These are phyloP conservation scores for Colletotrichum sp. DNA, from an alignment of 2,329 filamentous ascomycete genomes.

Conservation along the genomic window DNA sequence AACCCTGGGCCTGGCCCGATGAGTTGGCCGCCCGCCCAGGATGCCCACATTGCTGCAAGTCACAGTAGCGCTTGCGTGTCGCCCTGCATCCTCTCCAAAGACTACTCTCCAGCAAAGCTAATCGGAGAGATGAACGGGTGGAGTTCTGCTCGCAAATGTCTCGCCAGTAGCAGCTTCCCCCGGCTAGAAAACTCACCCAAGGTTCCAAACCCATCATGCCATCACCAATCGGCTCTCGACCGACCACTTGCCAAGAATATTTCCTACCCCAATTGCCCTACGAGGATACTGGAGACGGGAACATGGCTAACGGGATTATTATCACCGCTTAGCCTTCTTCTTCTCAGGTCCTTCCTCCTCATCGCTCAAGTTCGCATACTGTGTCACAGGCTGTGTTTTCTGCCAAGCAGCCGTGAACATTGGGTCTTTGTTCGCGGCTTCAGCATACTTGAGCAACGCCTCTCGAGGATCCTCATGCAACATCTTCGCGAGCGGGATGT, in stretches of 20 bases:
- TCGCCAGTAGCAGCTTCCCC: not conserved
- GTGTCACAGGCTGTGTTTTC: conserved; percentile 87
- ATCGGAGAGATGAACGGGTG: conserved; percentile 14
- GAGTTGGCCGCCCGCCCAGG: conserved; percentile 8
- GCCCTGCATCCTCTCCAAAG: not conserved
- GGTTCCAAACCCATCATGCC: not conserved
- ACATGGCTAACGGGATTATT: not conserved
- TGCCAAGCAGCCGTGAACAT: conserved; percentile 95
- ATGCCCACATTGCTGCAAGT: conserved; percentile 15
- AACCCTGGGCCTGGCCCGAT: conserved; percentile 7
- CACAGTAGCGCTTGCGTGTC: conserved; percentile 9
- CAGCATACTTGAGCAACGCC: conserved; percentile 92
- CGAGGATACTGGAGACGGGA: conserved; percentile 18
- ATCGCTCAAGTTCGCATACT: conserved; percentile 89
- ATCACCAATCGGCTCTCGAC: not conserved
- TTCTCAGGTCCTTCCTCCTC: conserved; percentile 27
- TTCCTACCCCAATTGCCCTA: not conserved
- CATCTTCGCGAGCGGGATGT: conserved; percentile 90
- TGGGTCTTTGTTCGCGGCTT: conserved; percentile 90
- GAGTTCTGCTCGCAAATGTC: not conserved
- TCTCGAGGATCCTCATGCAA: conserved; percentile 95
- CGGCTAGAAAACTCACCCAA: not conserved
- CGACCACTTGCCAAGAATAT: not conserved
- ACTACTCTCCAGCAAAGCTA: conserved; percentile 10
- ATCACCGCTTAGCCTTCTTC: conserved; percentile 58